A percentile compares a stretch with the other conserved stretches of the same genome.
Conservation (phyloP, 805 yeast genomes). For the Ogataea zsoltii region DNA sequence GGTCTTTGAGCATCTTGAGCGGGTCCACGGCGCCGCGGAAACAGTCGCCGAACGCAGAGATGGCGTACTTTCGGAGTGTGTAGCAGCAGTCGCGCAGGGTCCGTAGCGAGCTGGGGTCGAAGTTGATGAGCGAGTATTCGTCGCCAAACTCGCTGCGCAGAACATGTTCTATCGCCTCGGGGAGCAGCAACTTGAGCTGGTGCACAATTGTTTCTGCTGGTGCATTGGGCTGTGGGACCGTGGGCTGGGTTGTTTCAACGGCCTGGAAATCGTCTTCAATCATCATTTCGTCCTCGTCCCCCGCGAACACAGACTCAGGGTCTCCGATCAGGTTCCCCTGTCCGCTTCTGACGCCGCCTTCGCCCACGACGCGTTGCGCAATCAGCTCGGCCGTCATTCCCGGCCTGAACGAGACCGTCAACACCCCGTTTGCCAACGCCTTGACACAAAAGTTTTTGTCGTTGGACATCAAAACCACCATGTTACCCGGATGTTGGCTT, state of each 20-base stretch:
- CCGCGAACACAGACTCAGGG: not conserved
- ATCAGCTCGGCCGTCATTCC: constrained; percentile 47
- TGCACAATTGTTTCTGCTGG: constrained; percentile 33
- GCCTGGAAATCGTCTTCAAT: constrained; percentile 14
- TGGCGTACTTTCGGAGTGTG: constrained; percentile 47
- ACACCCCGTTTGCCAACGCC: constrained; percentile 64
- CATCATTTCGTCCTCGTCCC: constrained; percentile 17
- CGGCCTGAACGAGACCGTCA: constrained; percentile 58
- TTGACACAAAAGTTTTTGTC: constrained; percentile 82
- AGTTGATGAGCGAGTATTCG: constrained; percentile 54
- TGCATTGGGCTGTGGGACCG: no score
- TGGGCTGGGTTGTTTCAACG: no score
- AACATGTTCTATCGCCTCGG: constrained; percentile 49
- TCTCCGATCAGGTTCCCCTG: constrained; percentile 12
- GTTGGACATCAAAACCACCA: constrained; percentile 71
- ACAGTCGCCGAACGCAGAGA: constrained; percentile 57
- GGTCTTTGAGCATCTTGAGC: constrained; percentile 19
- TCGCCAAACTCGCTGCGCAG: constrained; percentile 59
- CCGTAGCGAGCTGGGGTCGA: constrained; percentile 37
- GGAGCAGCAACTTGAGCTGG: constrained; percentile 43
- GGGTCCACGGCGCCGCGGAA: constrained; percentile 33
- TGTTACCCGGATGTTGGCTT: constrained; percentile 30
- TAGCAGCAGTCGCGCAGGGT: constrained; percentile 45
- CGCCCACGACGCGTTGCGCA: constrained; percentile 40
- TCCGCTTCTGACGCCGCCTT: constrained; percentile 20